Evolutionary conservation across 2,329 filamentous ascomycete species (phyloP), one percentile per base, ranked within the genome.

Genomic region (Cephalotrichum gorgonifer): DNA sequence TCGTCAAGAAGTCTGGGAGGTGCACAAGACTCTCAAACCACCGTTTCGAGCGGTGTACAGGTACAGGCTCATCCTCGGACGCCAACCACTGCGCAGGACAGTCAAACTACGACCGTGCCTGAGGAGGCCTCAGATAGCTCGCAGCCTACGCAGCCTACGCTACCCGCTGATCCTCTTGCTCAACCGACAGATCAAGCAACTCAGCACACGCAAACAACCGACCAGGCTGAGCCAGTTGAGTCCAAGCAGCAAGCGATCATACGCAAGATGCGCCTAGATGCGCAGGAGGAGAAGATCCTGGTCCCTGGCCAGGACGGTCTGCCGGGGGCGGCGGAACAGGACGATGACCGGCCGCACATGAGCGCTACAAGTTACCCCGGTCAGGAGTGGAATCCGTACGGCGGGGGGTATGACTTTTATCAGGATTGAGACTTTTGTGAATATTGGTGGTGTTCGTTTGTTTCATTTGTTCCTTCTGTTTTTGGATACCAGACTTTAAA

Each of bases 361-460:
- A 75, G 70, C 44, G 81, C 81, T 6, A 82, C 80, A 12, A 81
- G 76, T 58, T 86, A 85, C 61, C 83, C 83, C 0, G 83, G 83
- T 0, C 79, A 85, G 64, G 82, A 86, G 61, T 86, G 83, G 81
- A 77, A 77, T 55, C 80, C 80, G 2, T 78, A 75, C 28, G 64
- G 33, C n/a, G 30, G 20, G 42, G 42, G 44, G 3, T 43, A 47
- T n/a, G 45, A 47, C 23, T 47, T 33, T 47, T 47, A 47, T 23
- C 41, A 41, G 2, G 27, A 38, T 14, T 28, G 22, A 38, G 33
- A 17, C 15, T 39, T 15, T 15, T 35, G 6, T 44, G n/a, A n/a
- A n/a, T n/a, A n/a, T n/a, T n/a, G n/a, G n/a, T n/a, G n/a, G n/a
- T 31, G 15, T 30, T 30, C 15, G 30, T 30, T 20, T 20, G 6